A percentile compares a stretch with the other conserved stretches of the same genome.
Evolutionary conservation across 768 basidiomycete species (phyloP).

Genomic region (Xerocomus spinulosus): DNA sequence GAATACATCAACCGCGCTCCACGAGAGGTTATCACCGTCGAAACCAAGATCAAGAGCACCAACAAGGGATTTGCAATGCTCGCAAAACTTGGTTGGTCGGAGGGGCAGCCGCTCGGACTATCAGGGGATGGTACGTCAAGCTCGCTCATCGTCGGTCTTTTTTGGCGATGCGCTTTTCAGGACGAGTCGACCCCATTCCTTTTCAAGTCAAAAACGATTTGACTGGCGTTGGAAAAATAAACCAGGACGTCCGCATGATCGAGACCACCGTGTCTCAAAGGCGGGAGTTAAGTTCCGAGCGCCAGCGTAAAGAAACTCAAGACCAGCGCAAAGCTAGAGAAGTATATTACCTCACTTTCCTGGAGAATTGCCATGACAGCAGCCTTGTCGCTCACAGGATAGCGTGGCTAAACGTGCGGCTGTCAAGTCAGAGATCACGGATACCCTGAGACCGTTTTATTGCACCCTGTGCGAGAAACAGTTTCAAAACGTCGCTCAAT

Average conservation of each 20-base stretch:
- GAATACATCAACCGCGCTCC: constrained; percentile 50
- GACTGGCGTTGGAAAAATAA: constrained; percentile 75
- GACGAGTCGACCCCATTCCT: constrained; percentile 78
- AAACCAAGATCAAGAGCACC: constrained; percentile 71
- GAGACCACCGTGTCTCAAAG: constrained; percentile 82
- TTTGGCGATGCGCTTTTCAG: constrained; percentile 33
- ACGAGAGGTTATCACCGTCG: constrained; percentile 71
- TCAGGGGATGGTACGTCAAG: constrained; percentile 61
- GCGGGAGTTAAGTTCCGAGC: constrained; percentile 74
- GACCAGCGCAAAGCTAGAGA: constrained; percentile 71
- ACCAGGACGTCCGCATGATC: constrained; percentile 77
- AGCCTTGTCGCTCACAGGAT: constrained; percentile 39
- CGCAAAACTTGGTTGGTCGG: constrained; percentile 77
- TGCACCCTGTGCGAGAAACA: constrained; percentile 84
- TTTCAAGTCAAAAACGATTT: constrained; percentile 75
- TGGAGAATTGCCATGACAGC: constrained; percentile 8
- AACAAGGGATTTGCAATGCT: constrained; percentile 83
- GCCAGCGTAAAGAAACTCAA: constrained; percentile 74
- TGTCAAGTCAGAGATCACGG: constrained; percentile 62
- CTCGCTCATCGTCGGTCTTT: background rate
- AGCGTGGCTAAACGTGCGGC: constrained; percentile 60
- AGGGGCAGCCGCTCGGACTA: constrained; percentile 72
- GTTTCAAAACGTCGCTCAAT: constrained; percentile 80
- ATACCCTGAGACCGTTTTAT: constrained; percentile 70
- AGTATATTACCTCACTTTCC: constrained; percentile 35